A percentile compares a stretch with the other conserved stretches of the same genome.
phyloP scores from a whole-genome alignment of 306 rosid genomes.

The Notholithocarpus densiflorus region DNA sequence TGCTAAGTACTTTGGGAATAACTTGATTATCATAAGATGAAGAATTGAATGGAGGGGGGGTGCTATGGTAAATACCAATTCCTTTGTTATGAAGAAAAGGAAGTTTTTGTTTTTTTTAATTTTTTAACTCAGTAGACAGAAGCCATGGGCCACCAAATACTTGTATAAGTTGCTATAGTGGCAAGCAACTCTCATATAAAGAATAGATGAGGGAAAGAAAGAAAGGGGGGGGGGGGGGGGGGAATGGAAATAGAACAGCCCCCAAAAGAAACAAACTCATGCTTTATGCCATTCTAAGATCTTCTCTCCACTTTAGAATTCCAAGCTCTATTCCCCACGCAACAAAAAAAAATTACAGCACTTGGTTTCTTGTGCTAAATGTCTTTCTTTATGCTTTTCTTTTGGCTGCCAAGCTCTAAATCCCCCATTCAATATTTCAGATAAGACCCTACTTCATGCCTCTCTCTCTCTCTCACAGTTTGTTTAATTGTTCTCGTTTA shows the following conservation, averaged over 20 bases:
- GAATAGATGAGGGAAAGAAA: slow-evolving; percentile 37
- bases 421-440: slow-evolving; percentile 9
- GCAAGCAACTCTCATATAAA: slow-evolving; percentile 45
- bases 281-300: slow-evolving; percentile 79
- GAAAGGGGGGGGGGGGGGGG: too few species aligned
- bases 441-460: background rate
- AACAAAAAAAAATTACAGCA: slow-evolving; percentile 35
- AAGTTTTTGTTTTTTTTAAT: slow-evolving; percentile 28
- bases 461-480: background rate
- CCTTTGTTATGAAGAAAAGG: slow-evolving; percentile 72
- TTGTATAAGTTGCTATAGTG: slow-evolving; percentile 38
- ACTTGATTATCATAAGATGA: background rate
- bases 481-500: slow-evolving; percentile 7
- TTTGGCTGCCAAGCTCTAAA: slow-evolving; percentile 31
- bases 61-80: slow-evolving; percentile 42
- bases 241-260: slow-evolving; percentile 40
- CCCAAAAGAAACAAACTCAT: slow-evolving; percentile 78
- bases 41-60: slow-evolving; percentile 12
- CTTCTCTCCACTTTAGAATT: slow-evolving; percentile 73
- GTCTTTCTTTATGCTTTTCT: slow-evolving; percentile 61
- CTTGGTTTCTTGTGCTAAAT: slow-evolving; percentile 54
- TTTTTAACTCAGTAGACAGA: slow-evolving; percentile 31
- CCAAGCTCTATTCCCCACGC: slow-evolving; percentile 88
- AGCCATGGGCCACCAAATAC: slow-evolving; percentile 32
- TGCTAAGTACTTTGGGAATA: background rate